Percentiles rank a stretch among this genome's conserved stretches.
Conservation (phyloP, 2,329 filamentous ascomycete genomes). For the Arthroderma uncinatum region DNA sequence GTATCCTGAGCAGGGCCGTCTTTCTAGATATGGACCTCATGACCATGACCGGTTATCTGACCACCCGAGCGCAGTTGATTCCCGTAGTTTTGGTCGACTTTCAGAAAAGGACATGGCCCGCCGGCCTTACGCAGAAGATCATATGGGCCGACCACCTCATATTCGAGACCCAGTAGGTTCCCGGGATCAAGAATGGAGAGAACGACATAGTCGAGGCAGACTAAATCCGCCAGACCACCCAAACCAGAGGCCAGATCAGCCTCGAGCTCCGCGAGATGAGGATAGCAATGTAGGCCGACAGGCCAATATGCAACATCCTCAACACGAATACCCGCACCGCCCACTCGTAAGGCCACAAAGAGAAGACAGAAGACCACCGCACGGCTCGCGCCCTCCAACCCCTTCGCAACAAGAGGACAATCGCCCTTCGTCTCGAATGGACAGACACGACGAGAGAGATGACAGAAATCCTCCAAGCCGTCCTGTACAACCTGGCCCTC, state of each 20-base stretch:
- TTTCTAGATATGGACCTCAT: slow-evolving; percentile 27
- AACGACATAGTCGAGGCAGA: slow-evolving; percentile 27
- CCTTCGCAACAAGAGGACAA: slow-evolving; percentile 14
- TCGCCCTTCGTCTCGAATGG: slow-evolving; percentile 14
- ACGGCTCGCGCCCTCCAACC: slow-evolving; percentile 15
- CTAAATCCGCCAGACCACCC: slow-evolving; percentile 21
- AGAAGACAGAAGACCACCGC: slow-evolving; percentile 15
- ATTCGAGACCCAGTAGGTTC: slow-evolving; percentile 26
- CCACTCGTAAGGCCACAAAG: slow-evolving; percentile 11
- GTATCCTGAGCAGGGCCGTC: slow-evolving; percentile 28
- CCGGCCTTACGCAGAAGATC: slow-evolving; percentile 29
- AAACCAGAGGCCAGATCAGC: slow-evolving; percentile 14
- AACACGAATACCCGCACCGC: slow-evolving; percentile 9
- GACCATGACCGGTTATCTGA: slow-evolving; percentile 22
- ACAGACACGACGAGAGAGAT: slow-evolving; percentile 27
- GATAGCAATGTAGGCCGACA: slow-evolving; percentile 5
- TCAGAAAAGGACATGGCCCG: slow-evolving; percentile 24
- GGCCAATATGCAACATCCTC: slow-evolving; percentile 5
- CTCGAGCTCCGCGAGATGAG: slow-evolving; percentile 10
- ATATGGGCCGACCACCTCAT: slow-evolving; percentile 26
- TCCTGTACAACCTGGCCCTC: slow-evolving; percentile 15
- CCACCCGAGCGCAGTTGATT: not conserved
- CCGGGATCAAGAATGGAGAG: slow-evolving; percentile 29
- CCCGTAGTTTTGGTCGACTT: slow-evolving; percentile 1
- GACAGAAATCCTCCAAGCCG: slow-evolving; percentile 26